Conservation (phyloP, 2,329 filamentous ascomycete species). For the Aspergillus cejpii region DNA sequence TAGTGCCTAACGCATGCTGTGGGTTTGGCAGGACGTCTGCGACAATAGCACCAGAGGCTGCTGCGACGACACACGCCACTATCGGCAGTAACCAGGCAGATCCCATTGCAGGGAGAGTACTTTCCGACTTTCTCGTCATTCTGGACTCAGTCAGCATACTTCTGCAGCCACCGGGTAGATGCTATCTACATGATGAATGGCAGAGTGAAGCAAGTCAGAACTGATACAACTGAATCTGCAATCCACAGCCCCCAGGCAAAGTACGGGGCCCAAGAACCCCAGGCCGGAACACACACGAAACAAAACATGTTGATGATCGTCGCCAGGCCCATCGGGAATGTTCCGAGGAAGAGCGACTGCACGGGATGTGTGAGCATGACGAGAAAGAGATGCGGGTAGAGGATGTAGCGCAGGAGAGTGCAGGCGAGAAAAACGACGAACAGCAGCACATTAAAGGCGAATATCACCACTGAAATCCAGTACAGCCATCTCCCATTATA, state of each 20-base stretch:
- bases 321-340: slow-evolving; percentile 60
- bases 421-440: slow-evolving; percentile 36
- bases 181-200: slow-evolving; percentile 48
- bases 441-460: slow-evolving; percentile 25
- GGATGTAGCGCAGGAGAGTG: slow-evolving; percentile 52
- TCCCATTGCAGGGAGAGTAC: slow-evolving; percentile 50
- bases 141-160: not conserved
- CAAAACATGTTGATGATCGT: slow-evolving; percentile 60
- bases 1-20: slow-evolving; percentile 52
- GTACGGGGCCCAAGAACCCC: slow-evolving; percentile 51
- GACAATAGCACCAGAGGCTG: slow-evolving; percentile 56
- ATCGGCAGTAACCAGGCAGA: slow-evolving; percentile 61
- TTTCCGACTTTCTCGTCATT: slow-evolving; percentile 5
- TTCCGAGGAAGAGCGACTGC: slow-evolving; percentile 61
- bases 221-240: slow-evolving; percentile 47
- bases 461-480: slow-evolving; percentile 30
- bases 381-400: slow-evolving; percentile 59
- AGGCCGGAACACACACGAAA: slow-evolving; percentile 52
- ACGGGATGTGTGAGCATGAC: slow-evolving; percentile 59
- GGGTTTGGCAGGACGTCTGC: slow-evolving; percentile 51
- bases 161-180: not conserved
- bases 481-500: slow-evolving; percentile 34
- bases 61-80: slow-evolving; percentile 58
- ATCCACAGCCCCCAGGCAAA: slow-evolving; percentile 54
- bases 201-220: slow-evolving; percentile 48